Evolutionary conservation across 345 rosid genomes (phyloP), one percentile per base, ranked within the genome.

Genomic region (Abelmoschus esculentus): DNA sequence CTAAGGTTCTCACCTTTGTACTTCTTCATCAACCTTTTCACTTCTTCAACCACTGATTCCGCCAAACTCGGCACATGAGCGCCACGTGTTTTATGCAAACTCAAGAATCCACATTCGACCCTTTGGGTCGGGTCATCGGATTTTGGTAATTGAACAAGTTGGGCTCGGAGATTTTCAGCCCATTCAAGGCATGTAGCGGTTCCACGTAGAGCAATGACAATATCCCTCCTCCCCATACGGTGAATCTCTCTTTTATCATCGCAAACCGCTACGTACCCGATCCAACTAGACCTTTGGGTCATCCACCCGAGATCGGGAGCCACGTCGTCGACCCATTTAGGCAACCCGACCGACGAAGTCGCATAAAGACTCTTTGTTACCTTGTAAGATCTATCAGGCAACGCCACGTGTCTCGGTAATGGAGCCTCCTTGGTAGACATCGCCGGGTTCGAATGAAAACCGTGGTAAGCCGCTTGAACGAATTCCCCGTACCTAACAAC

Each of bases 221-320:
- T 89, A 40, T 93, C 97, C 40, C 98, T 82, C 76, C 98, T 82
- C 0, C 97, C 97, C 97, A 93, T 87, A 77, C 97, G 89, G 66
- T 86, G 93, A 80, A 89, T 89, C 84, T 93, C 98, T 9, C 58
- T 75, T 46, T 22, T 74, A 59, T 93, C 97, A 12, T 91, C 96
- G n/a, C 93, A 91, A 0, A 93, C 93, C 2, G 98, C 98, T 2
- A 93, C 96, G 66, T 83, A 93, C 4, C 97, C 98, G 42, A 89
- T 81, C 95, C 97, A 93, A 54, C 98, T 93, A 1, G 97, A 88
- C 72, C 90, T 70, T 55, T 93, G 96, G 13, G 98, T 93, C 97
- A 93, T 87, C 97, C 98, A 91, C 60, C 84, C 80, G 5, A 91
- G 89, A 77, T 89, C 86, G 1, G 97, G 97, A 0, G 91, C 96